Percentiles rank a stretch among this genome's conserved stretches.
phyloP scores from a whole-genome alignment of 257 asterid genomes.

The Nicotiana paniculata region DNA sequence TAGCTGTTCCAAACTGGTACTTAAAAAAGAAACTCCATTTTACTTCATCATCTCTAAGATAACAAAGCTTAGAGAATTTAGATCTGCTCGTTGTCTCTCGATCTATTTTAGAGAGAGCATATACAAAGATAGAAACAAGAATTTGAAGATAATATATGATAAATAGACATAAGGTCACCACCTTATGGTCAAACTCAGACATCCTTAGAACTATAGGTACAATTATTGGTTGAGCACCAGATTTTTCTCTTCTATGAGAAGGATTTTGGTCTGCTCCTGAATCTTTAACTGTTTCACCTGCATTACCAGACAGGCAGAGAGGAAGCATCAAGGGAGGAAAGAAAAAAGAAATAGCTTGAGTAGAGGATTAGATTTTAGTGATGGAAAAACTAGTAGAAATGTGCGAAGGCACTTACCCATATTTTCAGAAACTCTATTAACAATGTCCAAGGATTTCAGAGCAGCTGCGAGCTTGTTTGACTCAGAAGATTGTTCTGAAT shows the following conservation, averaged over 20 bases:
- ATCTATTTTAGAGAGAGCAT: neutral
- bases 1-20: conserved; percentile 1
- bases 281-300: conserved; percentile 53
- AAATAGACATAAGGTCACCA: conserved; percentile 3
- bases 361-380: neutral
- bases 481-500: conserved; percentile 23
- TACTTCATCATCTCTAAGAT: neutral
- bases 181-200: conserved; percentile 98
- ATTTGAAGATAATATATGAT: neutral
- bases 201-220: conserved; percentile 82
- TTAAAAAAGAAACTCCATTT: neutral
- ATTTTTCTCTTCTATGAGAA: conserved; percentile 45
- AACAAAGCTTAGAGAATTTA: neutral
- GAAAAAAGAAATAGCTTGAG: conserved; percentile 9
- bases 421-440: conserved; percentile 24
- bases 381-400: neutral
- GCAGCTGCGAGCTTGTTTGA: conserved; percentile 41
- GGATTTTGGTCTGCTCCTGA: conserved; percentile 28
- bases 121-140: neutral
- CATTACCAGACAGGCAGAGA: neutral
- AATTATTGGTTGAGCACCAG: conserved; percentile 84
- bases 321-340: conserved; percentile 3
- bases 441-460: conserved; percentile 43
- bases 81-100: neutral
- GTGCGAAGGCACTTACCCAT: conserved; percentile 32